These are phyloP conservation scores for Euryodendron excelsum DNA, from an alignment of 148 eudicot genomes.

Conservation along the genomic window DNA sequence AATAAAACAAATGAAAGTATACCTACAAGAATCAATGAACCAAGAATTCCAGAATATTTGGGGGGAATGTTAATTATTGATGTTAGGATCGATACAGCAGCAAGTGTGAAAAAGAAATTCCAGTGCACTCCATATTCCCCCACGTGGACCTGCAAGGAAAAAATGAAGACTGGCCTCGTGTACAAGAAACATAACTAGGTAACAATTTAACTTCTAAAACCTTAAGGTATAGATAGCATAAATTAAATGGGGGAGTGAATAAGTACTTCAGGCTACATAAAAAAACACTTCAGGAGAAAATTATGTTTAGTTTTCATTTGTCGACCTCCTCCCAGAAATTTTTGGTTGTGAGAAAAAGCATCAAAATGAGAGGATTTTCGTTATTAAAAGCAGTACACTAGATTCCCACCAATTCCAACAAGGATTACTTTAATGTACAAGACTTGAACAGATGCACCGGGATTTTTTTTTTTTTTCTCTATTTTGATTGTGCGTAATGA, in stretches of 20 bases:
- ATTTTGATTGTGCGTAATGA: too few species aligned
- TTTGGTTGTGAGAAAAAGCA: background rate
- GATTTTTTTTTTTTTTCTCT: too few species aligned
- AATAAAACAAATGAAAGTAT: conserved; percentile 16
- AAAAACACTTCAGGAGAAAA: background rate
- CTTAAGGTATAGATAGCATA: too few species aligned
- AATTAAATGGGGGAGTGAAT: background rate
- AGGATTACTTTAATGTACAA: too few species aligned
- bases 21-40: conserved; percentile 69
- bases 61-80: conserved; percentile 71
- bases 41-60: conserved; percentile 73
- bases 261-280: background rate
- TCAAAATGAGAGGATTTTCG: too few species aligned
- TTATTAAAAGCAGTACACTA: too few species aligned
- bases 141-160: conserved; percentile 70
- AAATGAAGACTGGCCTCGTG: conserved; percentile 3
- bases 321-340: background rate
- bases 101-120: conserved; percentile 99
- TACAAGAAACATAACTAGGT: background rate
- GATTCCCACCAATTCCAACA: too few species aligned
- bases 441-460: too few species aligned
- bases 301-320: background rate
- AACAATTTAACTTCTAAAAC: too few species aligned
- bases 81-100: conserved; percentile 77
- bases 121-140: conserved; percentile 99